Conservation (phyloP, 352 stramenopile genomes). For the Pythium volutum region DNA sequence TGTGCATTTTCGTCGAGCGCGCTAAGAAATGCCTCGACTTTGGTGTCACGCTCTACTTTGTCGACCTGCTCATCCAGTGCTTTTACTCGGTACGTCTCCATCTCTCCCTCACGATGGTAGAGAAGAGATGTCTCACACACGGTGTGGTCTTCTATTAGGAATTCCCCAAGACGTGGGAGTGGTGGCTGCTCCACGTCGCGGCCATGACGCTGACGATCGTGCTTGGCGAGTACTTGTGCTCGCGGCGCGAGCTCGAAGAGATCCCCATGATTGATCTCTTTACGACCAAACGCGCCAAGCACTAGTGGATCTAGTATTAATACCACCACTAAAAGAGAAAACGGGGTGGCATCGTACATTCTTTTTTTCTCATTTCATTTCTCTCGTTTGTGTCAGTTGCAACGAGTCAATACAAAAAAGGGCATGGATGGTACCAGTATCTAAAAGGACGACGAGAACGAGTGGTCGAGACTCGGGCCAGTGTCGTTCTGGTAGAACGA, state of each 20-base stretch:
- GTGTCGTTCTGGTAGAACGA: constrained; percentile 33
- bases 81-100: constrained; percentile 69
- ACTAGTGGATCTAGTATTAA: constrained; percentile 26
- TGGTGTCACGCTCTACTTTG: constrained; percentile 86
- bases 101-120: not conserved
- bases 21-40: constrained; percentile 92
- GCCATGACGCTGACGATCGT: constrained; percentile 71
- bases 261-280: constrained; percentile 89
- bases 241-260: constrained; percentile 81
- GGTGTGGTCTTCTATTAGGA: constrained; percentile 48
- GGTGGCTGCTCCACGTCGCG: constrained; percentile 81
- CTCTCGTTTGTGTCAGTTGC: not conserved
- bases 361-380: not conserved
- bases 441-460: constrained; percentile 21
- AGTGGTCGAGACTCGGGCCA: constrained; percentile 9
- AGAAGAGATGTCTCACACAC: too few relatives aligned
- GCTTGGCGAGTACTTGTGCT: constrained; percentile 88
- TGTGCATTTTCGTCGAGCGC: constrained; percentile 83
- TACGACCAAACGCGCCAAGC: constrained; percentile 49
- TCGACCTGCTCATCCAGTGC: constrained; percentile 76
- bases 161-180: constrained; percentile 84
- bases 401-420: constrained; percentile 2
- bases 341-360: too few relatives aligned
- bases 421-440: not conserved
- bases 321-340: too few relatives aligned